Conservation (phyloP, 148 eudicot species). For the Rhododendron ferrugineum region DNA sequence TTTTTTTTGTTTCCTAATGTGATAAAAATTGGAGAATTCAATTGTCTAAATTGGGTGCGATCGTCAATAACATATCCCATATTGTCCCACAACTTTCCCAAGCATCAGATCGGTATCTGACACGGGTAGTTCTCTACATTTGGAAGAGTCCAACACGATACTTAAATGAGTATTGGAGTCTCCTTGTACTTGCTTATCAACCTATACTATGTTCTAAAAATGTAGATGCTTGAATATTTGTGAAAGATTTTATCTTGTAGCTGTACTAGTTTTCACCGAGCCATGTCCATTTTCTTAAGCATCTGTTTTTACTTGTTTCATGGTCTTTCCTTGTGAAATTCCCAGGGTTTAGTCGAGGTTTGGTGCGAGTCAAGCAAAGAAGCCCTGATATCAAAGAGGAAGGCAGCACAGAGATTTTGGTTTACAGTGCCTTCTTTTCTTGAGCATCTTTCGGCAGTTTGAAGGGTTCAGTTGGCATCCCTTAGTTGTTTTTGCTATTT, state of each 20-base stretch:
- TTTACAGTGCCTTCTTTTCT: not conserved
- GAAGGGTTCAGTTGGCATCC: not conserved
- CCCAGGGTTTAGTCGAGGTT: slow-evolving; percentile 17
- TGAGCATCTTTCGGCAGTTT: slow-evolving; percentile 1
- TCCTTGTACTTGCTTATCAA: not conserved
- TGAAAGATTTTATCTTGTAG: not conserved
- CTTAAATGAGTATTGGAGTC: not conserved
- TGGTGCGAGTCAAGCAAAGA: not conserved
- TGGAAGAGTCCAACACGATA: not conserved
- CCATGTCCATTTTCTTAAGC: not conserved
- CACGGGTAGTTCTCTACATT: not conserved
- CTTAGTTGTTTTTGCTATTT: slow-evolving; percentile 8
- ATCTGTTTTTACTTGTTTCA: not conserved
- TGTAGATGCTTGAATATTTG: too few species aligned
- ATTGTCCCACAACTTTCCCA: not conserved
- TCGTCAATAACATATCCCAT: not conserved
- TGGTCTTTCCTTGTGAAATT: not conserved
- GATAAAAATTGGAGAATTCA: not conserved
- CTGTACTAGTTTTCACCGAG: not conserved
- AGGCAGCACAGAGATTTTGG: not conserved
- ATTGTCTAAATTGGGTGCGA: not conserved
- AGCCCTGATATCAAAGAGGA: slow-evolving; percentile 4
- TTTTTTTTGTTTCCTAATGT: not conserved
- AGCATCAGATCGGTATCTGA: not conserved
- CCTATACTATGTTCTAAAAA: not conserved